These are phyloP conservation scores for Chondrus crispus DNA, from an alignment of 23 red algal species.

Conservation along the genomic window DNA sequence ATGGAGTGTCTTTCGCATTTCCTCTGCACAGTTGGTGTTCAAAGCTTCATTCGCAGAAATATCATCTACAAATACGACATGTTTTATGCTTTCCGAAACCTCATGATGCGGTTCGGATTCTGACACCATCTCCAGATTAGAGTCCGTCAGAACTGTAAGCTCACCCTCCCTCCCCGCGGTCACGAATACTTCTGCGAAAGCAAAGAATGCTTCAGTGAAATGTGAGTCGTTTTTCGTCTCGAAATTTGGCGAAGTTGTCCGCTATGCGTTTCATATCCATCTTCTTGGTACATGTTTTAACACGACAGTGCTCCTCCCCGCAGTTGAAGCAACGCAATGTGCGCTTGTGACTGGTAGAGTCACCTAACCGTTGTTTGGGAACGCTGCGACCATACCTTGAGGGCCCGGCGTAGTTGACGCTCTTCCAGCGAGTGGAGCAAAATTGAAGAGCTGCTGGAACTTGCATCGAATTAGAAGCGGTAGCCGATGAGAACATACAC, in stretches of 20 bases:
- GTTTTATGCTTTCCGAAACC: too few species aligned
- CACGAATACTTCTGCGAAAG: neutral
- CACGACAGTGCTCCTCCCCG: neutral
- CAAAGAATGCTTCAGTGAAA: neutral
- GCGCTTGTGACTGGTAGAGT: neutral
- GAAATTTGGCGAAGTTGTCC: neutral
- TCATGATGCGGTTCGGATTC: too few species aligned
- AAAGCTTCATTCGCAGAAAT: too few species aligned
- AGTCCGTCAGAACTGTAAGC: too few species aligned
- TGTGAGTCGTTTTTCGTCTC: neutral
- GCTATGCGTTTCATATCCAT: constrained; percentile 7
- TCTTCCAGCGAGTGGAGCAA: neutral
- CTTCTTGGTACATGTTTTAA: neutral
- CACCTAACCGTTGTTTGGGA: too few species aligned
- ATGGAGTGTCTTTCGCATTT: too few species aligned
- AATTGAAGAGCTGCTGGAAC: neutral
- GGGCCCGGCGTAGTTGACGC: neutral
- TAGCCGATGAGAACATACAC: neutral
- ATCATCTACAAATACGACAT: too few species aligned
- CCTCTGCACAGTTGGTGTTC: too few species aligned
- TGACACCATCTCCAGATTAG: too few species aligned
- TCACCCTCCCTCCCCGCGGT: neutral
- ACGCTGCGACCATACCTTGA: neutral
- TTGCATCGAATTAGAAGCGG: too few species aligned
- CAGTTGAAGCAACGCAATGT: neutral